Percentiles rank a stretch among this genome's conserved stretches.
Conservation (phyloP, 306 rosid genomes). For the Argentina anserina region DNA sequence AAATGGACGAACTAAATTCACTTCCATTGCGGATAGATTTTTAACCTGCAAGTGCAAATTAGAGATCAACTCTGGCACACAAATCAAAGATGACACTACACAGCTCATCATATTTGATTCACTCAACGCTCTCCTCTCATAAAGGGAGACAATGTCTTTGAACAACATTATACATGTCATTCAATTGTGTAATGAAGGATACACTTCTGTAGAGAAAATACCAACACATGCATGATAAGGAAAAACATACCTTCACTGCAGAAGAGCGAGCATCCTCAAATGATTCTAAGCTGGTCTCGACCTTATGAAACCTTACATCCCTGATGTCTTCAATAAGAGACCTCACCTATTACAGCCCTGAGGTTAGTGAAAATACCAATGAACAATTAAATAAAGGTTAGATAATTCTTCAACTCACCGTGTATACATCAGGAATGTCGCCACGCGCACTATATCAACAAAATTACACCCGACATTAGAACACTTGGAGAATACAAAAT, state of each 20-base stretch:
- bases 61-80: constrained; percentile 15
- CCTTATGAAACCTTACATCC: constrained; percentile 90
- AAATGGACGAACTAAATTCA: constrained; percentile 91
- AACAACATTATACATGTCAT: neutral
- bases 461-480: constrained; percentile 15
- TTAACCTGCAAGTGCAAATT: constrained; percentile 54
- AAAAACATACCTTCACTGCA: constrained; percentile 75
- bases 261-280: constrained; percentile 75
- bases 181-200: neutral
- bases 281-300: constrained; percentile 79
- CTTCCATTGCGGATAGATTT: constrained; percentile 95
- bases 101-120: neutral
- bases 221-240: neutral
- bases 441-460: constrained; percentile 64
- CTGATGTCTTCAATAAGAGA: constrained; percentile 91
- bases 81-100: neutral
- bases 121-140: neutral
- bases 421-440: constrained; percentile 67
- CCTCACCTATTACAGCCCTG: constrained; percentile 80
- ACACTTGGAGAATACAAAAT: constrained; percentile 13
- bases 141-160: neutral
- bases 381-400: constrained; percentile 5
- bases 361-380: constrained; percentile 2
- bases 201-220: neutral
- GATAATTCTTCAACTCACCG: constrained; percentile 58